Percentiles rank a stretch among this genome's conserved stretches.
Evolutionary conservation across 2,329 filamentous ascomycete species (phyloP).

Genomic region (Trichoderma koningiopsis): DNA sequence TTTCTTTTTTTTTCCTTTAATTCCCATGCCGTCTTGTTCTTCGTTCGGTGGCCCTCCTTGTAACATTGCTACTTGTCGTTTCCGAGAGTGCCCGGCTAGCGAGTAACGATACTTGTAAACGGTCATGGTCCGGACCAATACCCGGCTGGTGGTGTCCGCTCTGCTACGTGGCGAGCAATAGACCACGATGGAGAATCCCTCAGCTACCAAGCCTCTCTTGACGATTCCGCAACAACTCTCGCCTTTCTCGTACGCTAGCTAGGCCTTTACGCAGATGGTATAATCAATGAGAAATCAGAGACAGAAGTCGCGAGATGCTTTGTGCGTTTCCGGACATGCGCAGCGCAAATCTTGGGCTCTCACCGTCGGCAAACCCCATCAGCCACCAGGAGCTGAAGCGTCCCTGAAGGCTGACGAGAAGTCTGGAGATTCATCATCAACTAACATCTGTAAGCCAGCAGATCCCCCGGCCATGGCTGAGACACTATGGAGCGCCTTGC

Average conservation of each 20-base stretch:
- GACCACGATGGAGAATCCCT: constrained; percentile 19
- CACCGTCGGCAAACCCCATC: constrained; percentile 24
- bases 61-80: constrained; percentile 7
- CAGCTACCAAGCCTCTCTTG: constrained; percentile 9
- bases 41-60: constrained; percentile 2
- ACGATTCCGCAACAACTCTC: constrained; percentile 1
- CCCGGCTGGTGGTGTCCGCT: constrained; percentile 20
- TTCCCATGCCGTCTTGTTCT: neutral
- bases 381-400: constrained; percentile 9
- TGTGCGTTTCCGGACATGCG: constrained; percentile 14
- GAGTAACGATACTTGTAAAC: constrained; percentile 9
- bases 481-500: constrained; percentile 10
- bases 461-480: constrained; percentile 11
- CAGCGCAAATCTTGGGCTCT: constrained; percentile 18
- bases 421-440: constrained; percentile 6
- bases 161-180: constrained; percentile 23
- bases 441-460: constrained; percentile 15
- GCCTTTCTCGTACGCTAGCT: constrained; percentile 2
- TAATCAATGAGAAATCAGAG: neutral
- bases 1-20: neutral
- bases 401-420: neutral
- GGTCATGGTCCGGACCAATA: neutral
- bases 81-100: constrained; percentile 16
- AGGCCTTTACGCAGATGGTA: neutral
- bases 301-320: neutral